phyloP scores from a whole-genome alignment of 441 rosid species.

The Adansonia madagascariensis region DNA sequence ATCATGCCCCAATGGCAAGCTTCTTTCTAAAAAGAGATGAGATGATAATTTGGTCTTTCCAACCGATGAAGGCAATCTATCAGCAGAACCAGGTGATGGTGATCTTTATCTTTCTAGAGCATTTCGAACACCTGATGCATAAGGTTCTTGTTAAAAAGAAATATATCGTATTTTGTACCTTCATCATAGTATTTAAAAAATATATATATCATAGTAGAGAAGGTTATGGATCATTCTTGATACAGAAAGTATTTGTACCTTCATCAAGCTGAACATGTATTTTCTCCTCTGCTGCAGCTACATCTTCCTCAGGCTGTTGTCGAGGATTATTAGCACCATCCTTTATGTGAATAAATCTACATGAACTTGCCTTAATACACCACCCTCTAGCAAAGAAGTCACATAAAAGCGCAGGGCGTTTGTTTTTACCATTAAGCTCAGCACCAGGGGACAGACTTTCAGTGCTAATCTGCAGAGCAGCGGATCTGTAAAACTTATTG shows the following conservation, averaged over 20 bases:
- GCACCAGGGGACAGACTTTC: slow-evolving; percentile 46
- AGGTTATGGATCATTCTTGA: slow-evolving; percentile 32
- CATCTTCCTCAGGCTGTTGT: slow-evolving; percentile 39
- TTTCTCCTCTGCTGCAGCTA: slow-evolving; percentile 41
- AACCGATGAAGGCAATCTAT: slow-evolving; percentile 34
- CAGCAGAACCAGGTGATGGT: slow-evolving; percentile 34
- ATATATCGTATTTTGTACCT: no score
- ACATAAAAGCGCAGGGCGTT: slow-evolving; percentile 63
- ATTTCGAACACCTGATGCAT: slow-evolving; percentile 42
- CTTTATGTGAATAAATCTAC: slow-evolving; percentile 78
- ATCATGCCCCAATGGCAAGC: slow-evolving; percentile 32
- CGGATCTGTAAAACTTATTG: slow-evolving; percentile 53
- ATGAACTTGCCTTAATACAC: slow-evolving; percentile 80
- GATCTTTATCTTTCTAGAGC: slow-evolving; percentile 28
- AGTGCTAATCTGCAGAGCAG: slow-evolving; percentile 40
- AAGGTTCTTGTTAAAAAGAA: slow-evolving; percentile 34
- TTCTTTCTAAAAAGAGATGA: slow-evolving; percentile 38
- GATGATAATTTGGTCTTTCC: slow-evolving; percentile 24
- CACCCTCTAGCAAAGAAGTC: slow-evolving; percentile 83
- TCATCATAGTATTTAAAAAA: no score
- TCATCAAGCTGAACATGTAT: slow-evolving; percentile 41
- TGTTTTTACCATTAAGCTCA: slow-evolving; percentile 44
- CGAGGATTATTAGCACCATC: slow-evolving; percentile 35
- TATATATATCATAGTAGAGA: slow-evolving; percentile 21
- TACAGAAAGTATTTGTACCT: slow-evolving; percentile 52